Conservation (phyloP, 108 stramenopile species). For the Epipyxis sp. region DNA sequence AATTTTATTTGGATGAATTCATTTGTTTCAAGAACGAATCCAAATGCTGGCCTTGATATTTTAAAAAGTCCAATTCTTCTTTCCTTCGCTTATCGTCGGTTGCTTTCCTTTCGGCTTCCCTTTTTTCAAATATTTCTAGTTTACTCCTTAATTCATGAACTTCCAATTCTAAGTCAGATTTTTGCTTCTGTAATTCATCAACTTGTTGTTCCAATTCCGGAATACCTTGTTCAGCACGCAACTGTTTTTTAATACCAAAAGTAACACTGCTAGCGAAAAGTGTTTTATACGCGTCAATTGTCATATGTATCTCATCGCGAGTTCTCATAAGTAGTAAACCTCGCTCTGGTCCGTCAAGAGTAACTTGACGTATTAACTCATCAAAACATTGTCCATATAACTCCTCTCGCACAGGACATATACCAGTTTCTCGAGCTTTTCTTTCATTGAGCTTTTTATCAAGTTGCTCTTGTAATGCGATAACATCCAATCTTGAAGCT, state of each 20-base stretch:
- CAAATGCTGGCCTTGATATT: slow-evolving; percentile 66
- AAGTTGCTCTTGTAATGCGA: slow-evolving; percentile 58
- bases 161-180: slow-evolving; percentile 47
- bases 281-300: slow-evolving; percentile 66
- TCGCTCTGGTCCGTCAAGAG: slow-evolving; percentile 64
- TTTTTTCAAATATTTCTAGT: slow-evolving; percentile 59
- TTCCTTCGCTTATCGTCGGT: slow-evolving; percentile 60
- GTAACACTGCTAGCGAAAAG: slow-evolving; percentile 58
- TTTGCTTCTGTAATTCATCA: slow-evolving; percentile 37
- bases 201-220: slow-evolving; percentile 54
- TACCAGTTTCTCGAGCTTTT: slow-evolving; percentile 62
- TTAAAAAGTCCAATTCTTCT: slow-evolving; percentile 62
- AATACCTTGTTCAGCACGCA: slow-evolving; percentile 66
- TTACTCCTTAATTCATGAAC: slow-evolving; percentile 58
- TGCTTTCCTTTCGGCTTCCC: slow-evolving; percentile 48
- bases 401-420: slow-evolving; percentile 66
- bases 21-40: slow-evolving; percentile 59
- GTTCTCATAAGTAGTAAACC: slow-evolving; percentile 61
- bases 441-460: slow-evolving; percentile 56
- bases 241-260: slow-evolving; percentile 65
- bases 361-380: slow-evolving; percentile 60
- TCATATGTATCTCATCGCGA: slow-evolving; percentile 64
- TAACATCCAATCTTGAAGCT: slow-evolving; percentile 63
- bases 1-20: slow-evolving; percentile 43
- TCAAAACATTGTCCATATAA: slow-evolving; percentile 58